These are phyloP conservation scores for Naganishia onofrii DNA, from an alignment of 768 basidiomycete species.

Conservation along the genomic window DNA sequence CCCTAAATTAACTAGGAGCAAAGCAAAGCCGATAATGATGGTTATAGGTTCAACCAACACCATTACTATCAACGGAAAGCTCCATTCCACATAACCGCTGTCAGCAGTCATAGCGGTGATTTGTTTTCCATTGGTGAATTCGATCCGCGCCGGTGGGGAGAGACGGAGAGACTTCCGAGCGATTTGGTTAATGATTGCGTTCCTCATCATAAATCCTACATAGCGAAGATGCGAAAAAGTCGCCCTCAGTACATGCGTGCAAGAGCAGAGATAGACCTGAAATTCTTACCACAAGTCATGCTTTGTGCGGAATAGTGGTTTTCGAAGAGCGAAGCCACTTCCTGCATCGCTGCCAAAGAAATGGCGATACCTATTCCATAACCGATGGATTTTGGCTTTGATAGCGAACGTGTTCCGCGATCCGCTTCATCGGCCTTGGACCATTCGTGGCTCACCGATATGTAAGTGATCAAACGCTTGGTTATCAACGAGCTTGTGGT, in stretches of 20 bases:
- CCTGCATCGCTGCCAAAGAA: constrained; percentile 64
- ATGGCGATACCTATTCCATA: constrained; percentile 65
- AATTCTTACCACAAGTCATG: background rate
- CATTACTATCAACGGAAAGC: constrained; percentile 26
- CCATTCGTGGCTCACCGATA: constrained; percentile 53
- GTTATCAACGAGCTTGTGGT: constrained; percentile 48
- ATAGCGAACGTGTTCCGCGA: background rate
- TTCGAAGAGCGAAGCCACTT: constrained; percentile 34
- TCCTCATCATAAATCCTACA: constrained; percentile 27
- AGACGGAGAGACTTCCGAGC: constrained; percentile 68
- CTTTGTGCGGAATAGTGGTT: background rate
- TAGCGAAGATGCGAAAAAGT: no score
- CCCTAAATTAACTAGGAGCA: constrained; percentile 68
- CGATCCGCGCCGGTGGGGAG: constrained; percentile 62
- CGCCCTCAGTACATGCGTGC: no score
- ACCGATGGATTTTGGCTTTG: constrained; percentile 58
- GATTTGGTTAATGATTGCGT: constrained; percentile 56
- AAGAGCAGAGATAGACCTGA: background rate
- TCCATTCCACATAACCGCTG: constrained; percentile 56
- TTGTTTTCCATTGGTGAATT: constrained; percentile 65
- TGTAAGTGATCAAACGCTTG: constrained; percentile 59
- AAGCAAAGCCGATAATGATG: constrained; percentile 62
- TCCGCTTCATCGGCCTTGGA: constrained; percentile 20
- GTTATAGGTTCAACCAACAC: constrained; percentile 58
- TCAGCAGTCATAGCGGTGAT: constrained; percentile 70